A percentile compares a stretch with the other conserved stretches of the same genome.
Evolutionary conservation across 164 flowering plant species (phyloP).

Genomic region (Buxus sempervirens): DNA sequence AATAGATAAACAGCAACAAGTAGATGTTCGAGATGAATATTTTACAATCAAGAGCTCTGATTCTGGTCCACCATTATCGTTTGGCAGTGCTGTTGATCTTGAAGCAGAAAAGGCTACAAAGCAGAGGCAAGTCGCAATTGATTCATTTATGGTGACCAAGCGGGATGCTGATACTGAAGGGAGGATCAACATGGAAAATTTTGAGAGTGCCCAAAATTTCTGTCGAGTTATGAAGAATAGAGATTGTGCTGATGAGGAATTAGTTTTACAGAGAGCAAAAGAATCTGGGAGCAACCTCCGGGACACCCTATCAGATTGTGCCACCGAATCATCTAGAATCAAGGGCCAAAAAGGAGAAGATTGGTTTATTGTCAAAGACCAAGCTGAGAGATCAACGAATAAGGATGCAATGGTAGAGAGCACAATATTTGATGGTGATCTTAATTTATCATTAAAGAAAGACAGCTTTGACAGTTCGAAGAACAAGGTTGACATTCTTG

Average conservation of each 20-base stretch:
- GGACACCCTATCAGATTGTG: constrained; percentile 28
- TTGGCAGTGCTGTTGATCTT: constrained; percentile 9
- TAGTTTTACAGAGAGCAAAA: constrained; percentile 38
- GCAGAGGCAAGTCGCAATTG: constrained; percentile 36
- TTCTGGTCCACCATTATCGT: constrained; percentile 21
- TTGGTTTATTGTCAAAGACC: constrained; percentile 44
- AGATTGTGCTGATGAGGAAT: constrained; percentile 40
- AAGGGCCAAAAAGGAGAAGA: constrained; percentile 52
- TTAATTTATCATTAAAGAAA: constrained; percentile 12
- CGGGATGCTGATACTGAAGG: constrained; percentile 30
- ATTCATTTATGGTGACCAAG: constrained; percentile 45
- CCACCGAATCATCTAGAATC: constrained; percentile 28
- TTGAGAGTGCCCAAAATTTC: constrained; percentile 33
- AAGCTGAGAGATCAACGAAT: constrained; percentile 28
- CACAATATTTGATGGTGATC: constrained; percentile 35
- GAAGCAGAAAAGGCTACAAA: constrained; percentile 35
- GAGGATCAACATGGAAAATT: constrained; percentile 22
- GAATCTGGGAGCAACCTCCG: constrained; percentile 18
- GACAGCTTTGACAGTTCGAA: constrained; percentile 18
- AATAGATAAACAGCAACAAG: constrained; percentile 14
- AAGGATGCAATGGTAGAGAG: constrained; percentile 19
- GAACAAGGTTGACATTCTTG: constrained; percentile 32
- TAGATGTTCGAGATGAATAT: constrained; percentile 32
- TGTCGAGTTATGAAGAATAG: constrained; percentile 30
- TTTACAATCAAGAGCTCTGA: constrained; percentile 22